Evolutionary conservation across 305 asterid species (phyloP), one percentile per base, ranked within the genome.

Genomic region (Solanum hybrid): DNA sequence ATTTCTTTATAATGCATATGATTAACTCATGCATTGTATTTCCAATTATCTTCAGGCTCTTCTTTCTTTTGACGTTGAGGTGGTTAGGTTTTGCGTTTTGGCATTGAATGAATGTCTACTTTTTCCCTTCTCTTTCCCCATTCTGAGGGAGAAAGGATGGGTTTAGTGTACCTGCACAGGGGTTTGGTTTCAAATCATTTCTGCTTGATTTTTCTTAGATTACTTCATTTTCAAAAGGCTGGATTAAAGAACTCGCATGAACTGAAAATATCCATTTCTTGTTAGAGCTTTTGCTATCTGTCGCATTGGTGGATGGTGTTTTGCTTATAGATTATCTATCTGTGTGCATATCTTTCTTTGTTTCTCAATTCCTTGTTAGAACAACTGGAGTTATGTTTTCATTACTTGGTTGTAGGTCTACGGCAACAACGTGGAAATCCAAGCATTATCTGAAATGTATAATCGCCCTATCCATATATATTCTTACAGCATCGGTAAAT

Each of bases 391-490:
- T 31, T 45, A 51, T 84, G 40, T 31, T 45, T 13, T 84, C 75
- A 19, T 84, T 84, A 17, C 87, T 24, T 78, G 80, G 27, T 92
- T 89, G 91, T 92, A 97, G 99, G 99, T 96, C 71, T 96, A 95
- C 79, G 99, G 99, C 88, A 97, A 97, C 94, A 97, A 97, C 90
- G 94, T 93, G 90, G 99, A 98, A 94, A 98, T 98, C 90, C 99
- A 98, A 92, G 98, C 98, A 78, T 88, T 98, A 91, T 95, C 97
- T 89, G 99, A 98, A 91, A 98, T 98, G 98, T 98, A 98, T 93
- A 96, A 95, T 91, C 98, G 99, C 88, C 99, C 99, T 79, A 96
- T 98, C 89, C 99, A 96, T 88, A 98, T 98, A 89, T 97, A 96
- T 91, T 98, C 99, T 60, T 98, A 96, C 93, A 95, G 97, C 94